These are phyloP conservation scores for Neohortaea acidophila DNA, from an alignment of 495 filamentous ascomycete genomes.

Conservation along the genomic window DNA sequence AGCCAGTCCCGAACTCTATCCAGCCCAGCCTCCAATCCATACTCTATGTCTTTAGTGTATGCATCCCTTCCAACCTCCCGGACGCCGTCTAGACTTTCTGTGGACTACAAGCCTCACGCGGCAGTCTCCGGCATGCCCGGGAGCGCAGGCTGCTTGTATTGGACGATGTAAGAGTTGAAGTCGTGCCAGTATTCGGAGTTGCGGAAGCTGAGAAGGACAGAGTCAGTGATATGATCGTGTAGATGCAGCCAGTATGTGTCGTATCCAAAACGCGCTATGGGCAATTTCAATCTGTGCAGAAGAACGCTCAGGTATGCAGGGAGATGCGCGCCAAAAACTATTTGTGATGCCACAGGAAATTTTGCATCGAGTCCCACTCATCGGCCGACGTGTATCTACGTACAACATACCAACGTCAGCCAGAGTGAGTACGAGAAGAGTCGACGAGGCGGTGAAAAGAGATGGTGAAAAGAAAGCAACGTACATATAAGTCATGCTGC, in stretches of 20 bases:
- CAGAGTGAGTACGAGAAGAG: slow-evolving; percentile 17
- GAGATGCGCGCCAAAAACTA: slow-evolving; percentile 22
- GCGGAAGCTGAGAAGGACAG: slow-evolving; percentile 8
- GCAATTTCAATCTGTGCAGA: neutral
- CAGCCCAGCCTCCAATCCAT: too few relatives aligned
- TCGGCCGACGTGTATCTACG: slow-evolving; percentile 55
- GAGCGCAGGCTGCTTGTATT: slow-evolving; percentile 11
- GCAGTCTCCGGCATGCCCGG: slow-evolving; percentile 16
- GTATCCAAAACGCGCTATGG: neutral
- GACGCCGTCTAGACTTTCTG: too few relatives aligned
- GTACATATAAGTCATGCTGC: slow-evolving; percentile 98
- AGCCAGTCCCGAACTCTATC: too few relatives aligned
- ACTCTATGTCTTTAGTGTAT: too few relatives aligned
- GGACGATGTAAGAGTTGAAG: slow-evolving; percentile 6
- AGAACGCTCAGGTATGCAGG: neutral
- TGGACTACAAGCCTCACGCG: too few relatives aligned
- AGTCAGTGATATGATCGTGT: neutral
- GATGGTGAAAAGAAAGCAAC: slow-evolving; percentile 19
- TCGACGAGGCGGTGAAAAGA: slow-evolving; percentile 1
- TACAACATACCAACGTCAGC: slow-evolving; percentile 10
- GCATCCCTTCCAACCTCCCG: too few relatives aligned
- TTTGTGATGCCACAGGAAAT: slow-evolving; percentile 72
- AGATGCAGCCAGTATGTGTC: neutral
- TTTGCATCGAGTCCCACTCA: slow-evolving; percentile 68
- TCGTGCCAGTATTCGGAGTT: slow-evolving; percentile 15